Conservation (phyloP, 495 filamentous ascomycete species). For the Tuber aestivum region DNA sequence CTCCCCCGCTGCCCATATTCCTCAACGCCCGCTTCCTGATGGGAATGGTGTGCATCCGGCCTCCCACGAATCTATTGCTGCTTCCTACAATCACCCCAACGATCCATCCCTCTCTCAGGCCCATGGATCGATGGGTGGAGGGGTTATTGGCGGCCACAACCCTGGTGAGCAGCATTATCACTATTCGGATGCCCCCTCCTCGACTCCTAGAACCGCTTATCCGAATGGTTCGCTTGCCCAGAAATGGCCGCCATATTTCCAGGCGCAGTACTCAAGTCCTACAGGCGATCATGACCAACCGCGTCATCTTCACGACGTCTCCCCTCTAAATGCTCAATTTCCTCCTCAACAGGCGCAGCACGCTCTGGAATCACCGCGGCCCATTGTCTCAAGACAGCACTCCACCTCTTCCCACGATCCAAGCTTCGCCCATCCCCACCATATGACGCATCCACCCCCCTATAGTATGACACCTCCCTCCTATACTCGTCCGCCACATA, state of each 20-base stretch:
- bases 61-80: slow-evolving; percentile 4
- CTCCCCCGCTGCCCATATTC: slow-evolving; percentile 29
- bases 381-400: slow-evolving; percentile 24
- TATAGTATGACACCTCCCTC: slow-evolving; percentile 30
- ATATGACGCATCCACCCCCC: slow-evolving; percentile 29
- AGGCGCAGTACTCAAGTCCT: slow-evolving; percentile 20
- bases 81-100: slow-evolving; percentile 11
- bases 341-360: slow-evolving; percentile 12
- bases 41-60: slow-evolving; percentile 26
- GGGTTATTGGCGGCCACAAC: slow-evolving; percentile 26
- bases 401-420: slow-evolving; percentile 23
- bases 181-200: slow-evolving; percentile 27
- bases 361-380: slow-evolving; percentile 23
- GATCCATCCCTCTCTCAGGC: slow-evolving; percentile 11
- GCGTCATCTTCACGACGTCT: slow-evolving; percentile 20
- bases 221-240: slow-evolving; percentile 14
- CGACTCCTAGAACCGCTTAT: slow-evolving; percentile 33
- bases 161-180: slow-evolving; percentile 34
- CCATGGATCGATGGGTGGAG: slow-evolving; percentile 13
- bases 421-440: slow-evolving; percentile 33
- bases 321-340: slow-evolving; percentile 22
- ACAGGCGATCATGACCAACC: slow-evolving; percentile 25
- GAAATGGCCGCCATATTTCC: slow-evolving; percentile 25
- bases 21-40: slow-evolving; percentile 27
- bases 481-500: slow-evolving; percentile 38